Conservation (phyloP, 1,284 basidiomycete species). For the Erythrobasidium hasegawianum region DNA sequence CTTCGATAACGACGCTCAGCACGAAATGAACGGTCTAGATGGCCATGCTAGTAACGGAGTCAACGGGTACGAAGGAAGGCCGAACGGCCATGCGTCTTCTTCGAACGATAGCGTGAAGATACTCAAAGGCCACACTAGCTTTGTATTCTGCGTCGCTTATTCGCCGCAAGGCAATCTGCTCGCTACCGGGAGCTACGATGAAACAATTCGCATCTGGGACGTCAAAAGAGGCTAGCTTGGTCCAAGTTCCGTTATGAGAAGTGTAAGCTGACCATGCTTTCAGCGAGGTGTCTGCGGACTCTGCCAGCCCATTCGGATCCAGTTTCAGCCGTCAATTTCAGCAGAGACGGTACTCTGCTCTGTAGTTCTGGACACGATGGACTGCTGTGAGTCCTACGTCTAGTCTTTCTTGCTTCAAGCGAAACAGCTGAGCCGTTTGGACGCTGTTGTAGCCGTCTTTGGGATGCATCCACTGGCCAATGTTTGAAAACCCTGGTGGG, state of each 20-base stretch:
- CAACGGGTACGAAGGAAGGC: conserved; percentile 3
- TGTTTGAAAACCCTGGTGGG: conserved; percentile 96
- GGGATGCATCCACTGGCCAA: conserved; percentile 94
- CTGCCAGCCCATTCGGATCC: conserved; percentile 95
- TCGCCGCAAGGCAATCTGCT: conserved; percentile 27
- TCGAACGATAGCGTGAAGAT: conserved; percentile 73
- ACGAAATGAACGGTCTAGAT: conserved; percentile 1
- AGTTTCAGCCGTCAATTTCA: conserved; percentile 88
- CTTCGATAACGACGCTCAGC: neutral
- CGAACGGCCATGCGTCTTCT: neutral
- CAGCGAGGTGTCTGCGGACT: conserved; percentile 57
- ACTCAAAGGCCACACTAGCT: conserved; percentile 31
- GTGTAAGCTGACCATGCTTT: conserved; percentile 46
- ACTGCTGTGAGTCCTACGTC: conserved; percentile 66
- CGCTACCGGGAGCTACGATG: conserved; percentile 94
- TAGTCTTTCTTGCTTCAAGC: neutral
- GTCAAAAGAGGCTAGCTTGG: conserved; percentile 77
- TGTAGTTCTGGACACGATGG: conserved; percentile 94
- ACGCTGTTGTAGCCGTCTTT: conserved; percentile 73
- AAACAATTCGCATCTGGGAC: conserved; percentile 98
- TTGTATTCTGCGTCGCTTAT: conserved; percentile 31
- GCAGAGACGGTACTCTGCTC: conserved; percentile 87
- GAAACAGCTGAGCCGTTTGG: no score
- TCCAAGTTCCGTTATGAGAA: neutral
- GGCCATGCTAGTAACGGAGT: neutral